Conservation (phyloP, 2,329 filamentous ascomycete genomes). For the Trichophyton equinum region DNA sequence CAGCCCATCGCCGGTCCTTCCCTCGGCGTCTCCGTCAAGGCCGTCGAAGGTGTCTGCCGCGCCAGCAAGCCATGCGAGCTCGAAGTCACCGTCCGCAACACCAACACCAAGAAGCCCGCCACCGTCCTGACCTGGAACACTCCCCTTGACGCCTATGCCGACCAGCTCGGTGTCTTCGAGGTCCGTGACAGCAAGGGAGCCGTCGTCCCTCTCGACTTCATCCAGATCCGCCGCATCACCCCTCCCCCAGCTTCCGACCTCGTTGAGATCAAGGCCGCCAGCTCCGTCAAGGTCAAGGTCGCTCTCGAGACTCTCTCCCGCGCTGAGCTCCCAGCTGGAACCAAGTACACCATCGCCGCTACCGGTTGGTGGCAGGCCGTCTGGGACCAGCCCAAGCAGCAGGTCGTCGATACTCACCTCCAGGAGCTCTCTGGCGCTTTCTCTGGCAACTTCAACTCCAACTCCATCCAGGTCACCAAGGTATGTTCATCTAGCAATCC, state of each 20-base stretch:
- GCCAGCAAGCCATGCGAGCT: slow-evolving; percentile 12
- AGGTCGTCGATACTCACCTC: slow-evolving; percentile 17
- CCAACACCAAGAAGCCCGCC: slow-evolving; percentile 18
- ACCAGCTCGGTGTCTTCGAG: slow-evolving; percentile 22
- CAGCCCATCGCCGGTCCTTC: not conserved
- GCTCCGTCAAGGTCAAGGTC: slow-evolving; percentile 16
- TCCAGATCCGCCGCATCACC: slow-evolving; percentile 24
- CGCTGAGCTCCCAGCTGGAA: slow-evolving; percentile 19
- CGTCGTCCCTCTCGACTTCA: slow-evolving; percentile 18
- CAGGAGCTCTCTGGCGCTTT: slow-evolving; percentile 12
- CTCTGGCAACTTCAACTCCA: slow-evolving; percentile 19
- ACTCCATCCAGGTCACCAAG: slow-evolving; percentile 10
- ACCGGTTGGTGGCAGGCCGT: slow-evolving; percentile 27
- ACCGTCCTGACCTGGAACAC: slow-evolving; percentile 29
- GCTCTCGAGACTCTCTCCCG: slow-evolving; percentile 19
- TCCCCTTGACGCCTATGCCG: slow-evolving; percentile 25
- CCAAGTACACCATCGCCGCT: slow-evolving; percentile 22
- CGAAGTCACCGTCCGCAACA: slow-evolving; percentile 20
- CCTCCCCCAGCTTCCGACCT: slow-evolving; percentile 22
- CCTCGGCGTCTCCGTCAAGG: not conserved
- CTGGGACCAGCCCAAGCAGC: slow-evolving; percentile 18
- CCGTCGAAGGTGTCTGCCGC: not conserved
- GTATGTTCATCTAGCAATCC: not conserved
- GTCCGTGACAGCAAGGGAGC: slow-evolving; percentile 17
- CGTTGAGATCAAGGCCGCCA: slow-evolving; percentile 20